Evolutionary conservation across 108 stramenopile species (phyloP).

Genomic region (Stephanodiscus triporus): DNA sequence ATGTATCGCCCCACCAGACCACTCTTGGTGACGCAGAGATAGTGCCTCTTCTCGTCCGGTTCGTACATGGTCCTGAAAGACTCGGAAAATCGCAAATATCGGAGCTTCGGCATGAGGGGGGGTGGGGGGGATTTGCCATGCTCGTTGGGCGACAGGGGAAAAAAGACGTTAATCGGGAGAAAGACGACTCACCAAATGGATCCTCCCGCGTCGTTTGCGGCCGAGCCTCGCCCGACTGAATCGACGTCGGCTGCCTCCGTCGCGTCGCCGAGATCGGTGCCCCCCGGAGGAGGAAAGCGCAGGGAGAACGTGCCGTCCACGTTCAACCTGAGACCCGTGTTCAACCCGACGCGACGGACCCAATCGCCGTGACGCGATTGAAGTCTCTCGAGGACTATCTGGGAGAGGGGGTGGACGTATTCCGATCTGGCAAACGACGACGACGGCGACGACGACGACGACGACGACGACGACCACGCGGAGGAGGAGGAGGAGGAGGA

Average conservation of each 20-base stretch:
- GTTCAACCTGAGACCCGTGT: slow-evolving; percentile 58
- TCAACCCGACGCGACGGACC: slow-evolving; percentile 56
- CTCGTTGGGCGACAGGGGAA: background rate
- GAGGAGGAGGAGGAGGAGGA: background rate
- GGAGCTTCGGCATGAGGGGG: background rate
- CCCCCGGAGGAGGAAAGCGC: slow-evolving; percentile 37
- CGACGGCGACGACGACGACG: background rate
- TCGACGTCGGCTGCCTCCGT: background rate
- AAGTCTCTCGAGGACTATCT: slow-evolving; percentile 78
- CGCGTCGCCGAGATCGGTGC: slow-evolving; percentile 5
- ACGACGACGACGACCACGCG: slow-evolving; percentile 9
- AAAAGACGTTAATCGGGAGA: background rate
- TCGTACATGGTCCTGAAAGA: slow-evolving; percentile 77
- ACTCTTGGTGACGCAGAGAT: slow-evolving; percentile 55
- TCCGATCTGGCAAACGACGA: slow-evolving; percentile 34
- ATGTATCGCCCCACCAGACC: slow-evolving; percentile 59
- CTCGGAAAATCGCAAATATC: background rate
- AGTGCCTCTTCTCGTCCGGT: slow-evolving; percentile 76
- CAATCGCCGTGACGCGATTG: slow-evolving; percentile 61
- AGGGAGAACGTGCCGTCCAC: slow-evolving; percentile 76
- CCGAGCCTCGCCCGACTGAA: background rate
- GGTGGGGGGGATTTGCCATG: background rate
- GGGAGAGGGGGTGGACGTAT: slow-evolving; percentile 82
- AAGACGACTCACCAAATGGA: slow-evolving; percentile 40
- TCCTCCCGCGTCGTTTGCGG: background rate